These are phyloP conservation scores for Phaeosphaeria sp. DNA, from an alignment of 2,329 filamentous ascomycete species.

Conservation along the genomic window DNA sequence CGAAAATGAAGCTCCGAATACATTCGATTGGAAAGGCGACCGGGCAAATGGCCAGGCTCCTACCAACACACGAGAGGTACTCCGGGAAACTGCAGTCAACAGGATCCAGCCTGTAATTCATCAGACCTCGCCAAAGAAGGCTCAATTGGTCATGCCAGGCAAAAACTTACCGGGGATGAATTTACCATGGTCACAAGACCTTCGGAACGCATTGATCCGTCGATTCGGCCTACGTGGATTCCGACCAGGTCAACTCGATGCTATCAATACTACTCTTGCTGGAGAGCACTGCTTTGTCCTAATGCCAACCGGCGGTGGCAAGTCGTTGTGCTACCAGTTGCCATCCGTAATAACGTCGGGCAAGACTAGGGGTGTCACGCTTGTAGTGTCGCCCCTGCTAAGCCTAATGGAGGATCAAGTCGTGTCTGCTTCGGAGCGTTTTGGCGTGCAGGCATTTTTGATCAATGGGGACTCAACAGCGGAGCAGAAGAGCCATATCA, in stretches of 20 bases:
- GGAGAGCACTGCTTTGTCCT: constrained; percentile 93
- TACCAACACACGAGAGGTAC: constrained; percentile 26
- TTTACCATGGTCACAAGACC: constrained; percentile 81
- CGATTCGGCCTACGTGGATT: constrained; percentile 87
- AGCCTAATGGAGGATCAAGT: constrained; percentile 99
- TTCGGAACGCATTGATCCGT: constrained; percentile 79
- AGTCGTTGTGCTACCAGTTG: constrained; percentile 95
- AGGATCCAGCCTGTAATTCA: constrained; percentile 18
- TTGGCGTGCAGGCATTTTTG: constrained; percentile 79
- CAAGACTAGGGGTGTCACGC: constrained; percentile 82
- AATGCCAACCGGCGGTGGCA: constrained; percentile 97
- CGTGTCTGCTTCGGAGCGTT: constrained; percentile 70
- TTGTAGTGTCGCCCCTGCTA: constrained; percentile 92
- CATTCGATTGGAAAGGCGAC: constrained; percentile 39
- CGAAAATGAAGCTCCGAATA: constrained; percentile 44
- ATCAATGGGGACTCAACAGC: constrained; percentile 78
- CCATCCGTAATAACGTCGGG: constrained; percentile 84
- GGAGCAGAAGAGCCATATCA: constrained; percentile 69
- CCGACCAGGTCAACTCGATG: constrained; percentile 88
- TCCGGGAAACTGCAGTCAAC: constrained; percentile 41
- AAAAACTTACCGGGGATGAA: constrained; percentile 52
- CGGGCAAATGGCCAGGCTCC: constrained; percentile 19
- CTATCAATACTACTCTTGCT: constrained; percentile 88
- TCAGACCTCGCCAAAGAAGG: constrained; percentile 36
- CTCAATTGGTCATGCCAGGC: constrained; percentile 29